Conservation (phyloP, 164 flowering plant species). For the Platanus orientalis region DNA sequence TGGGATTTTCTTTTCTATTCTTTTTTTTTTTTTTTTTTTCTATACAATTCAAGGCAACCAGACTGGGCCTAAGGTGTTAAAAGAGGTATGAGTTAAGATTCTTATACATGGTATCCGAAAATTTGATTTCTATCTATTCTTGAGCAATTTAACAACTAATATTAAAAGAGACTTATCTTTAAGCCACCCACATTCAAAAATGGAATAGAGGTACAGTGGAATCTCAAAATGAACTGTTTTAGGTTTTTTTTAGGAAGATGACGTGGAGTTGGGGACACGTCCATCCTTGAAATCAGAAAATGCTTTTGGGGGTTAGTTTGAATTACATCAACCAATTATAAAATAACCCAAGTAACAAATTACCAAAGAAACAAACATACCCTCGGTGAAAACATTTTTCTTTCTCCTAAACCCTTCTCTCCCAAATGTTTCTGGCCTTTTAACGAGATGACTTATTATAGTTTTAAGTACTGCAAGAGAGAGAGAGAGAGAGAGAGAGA, state of each 20-base stretch:
- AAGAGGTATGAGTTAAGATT: too few relatives aligned
- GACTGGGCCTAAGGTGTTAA: too few relatives aligned
- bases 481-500: not conserved
- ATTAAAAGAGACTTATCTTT: too few relatives aligned
- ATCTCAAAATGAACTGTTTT: slow-evolving; percentile 8
- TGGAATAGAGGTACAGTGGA: slow-evolving; percentile 1
- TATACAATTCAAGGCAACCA: too few relatives aligned
- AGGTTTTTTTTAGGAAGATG: not conserved
- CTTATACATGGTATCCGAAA: too few relatives aligned
- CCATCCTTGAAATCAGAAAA: slow-evolving; percentile 11
- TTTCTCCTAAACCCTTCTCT: slow-evolving; percentile 44
- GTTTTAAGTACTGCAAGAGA: not conserved
- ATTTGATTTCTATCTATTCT: too few relatives aligned
- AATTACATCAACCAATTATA: slow-evolving; percentile 5
- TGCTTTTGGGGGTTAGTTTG: slow-evolving; percentile 6
- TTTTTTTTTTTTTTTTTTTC: too few relatives aligned
- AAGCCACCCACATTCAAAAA: too few relatives aligned
- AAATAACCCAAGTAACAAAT: slow-evolving; percentile 21
- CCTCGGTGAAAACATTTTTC: slow-evolving; percentile 76
- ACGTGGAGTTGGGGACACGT: not conserved
- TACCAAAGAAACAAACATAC: slow-evolving; percentile 64
- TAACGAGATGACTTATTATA: not conserved
- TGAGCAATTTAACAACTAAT: too few relatives aligned
- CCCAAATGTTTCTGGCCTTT: slow-evolving; percentile 2
- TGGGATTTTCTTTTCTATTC: too few relatives aligned